Conservation (phyloP, 768 basidiomycete species). For the Amanita inopinata region DNA sequence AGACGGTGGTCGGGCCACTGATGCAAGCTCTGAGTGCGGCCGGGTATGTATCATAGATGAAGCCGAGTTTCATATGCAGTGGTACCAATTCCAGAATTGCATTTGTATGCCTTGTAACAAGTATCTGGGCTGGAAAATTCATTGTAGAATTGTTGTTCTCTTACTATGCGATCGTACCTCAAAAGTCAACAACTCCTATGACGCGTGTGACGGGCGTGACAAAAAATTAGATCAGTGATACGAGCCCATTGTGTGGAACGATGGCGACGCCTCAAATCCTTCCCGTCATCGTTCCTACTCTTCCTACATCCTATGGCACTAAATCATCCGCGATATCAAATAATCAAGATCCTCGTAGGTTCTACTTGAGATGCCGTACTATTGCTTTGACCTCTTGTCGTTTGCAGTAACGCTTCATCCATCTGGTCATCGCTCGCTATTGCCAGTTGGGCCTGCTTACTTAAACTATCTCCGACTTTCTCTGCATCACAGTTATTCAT, state of each 20-base stretch:
- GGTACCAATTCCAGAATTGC: too few species aligned
- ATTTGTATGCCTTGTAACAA: too few species aligned
- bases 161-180: too few species aligned
- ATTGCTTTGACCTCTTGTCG: not conserved
- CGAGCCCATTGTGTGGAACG: not conserved
- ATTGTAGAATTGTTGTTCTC: too few species aligned
- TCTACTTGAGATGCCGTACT: constrained; percentile 10
- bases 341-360: constrained; percentile 21
- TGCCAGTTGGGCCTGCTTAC: constrained; percentile 86
- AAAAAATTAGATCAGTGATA: constrained; percentile 2
- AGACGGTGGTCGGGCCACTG: constrained; percentile 19
- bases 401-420: constrained; percentile 23
- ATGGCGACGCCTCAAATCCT: constrained; percentile 21
- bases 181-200: not conserved
- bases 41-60: constrained; percentile 17
- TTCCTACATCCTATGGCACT: constrained; percentile 36
- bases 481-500: constrained; percentile 66
- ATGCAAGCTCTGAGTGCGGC: constrained; percentile 16
- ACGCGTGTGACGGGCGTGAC: constrained; percentile 2
- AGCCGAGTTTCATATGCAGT: too few species aligned
- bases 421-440: constrained; percentile 37
- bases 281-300: constrained; percentile 21
- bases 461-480: constrained; percentile 73
- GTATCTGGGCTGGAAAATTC: too few species aligned
- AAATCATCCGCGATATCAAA: constrained; percentile 25